Evolutionary conservation across 306 rosid genomes (phyloP), one percentile per base, ranked within the genome.

Genomic region (Citrullus mucosospermus): DNA sequence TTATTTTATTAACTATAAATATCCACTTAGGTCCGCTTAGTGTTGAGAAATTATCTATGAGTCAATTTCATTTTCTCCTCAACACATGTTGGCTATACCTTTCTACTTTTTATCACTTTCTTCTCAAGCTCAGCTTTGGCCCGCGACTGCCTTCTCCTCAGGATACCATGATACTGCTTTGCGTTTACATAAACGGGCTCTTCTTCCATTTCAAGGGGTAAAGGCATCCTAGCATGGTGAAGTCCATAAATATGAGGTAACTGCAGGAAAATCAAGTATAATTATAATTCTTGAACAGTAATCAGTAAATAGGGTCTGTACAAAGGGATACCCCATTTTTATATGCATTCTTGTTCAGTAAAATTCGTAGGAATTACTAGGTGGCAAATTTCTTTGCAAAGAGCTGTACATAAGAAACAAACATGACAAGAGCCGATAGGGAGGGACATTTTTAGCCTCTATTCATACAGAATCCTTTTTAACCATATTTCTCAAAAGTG

Each of bases 111-210:
- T 11, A 85, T 83, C 41, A 75, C 88, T 83, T 88, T 93, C 87
- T 86, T 93, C 84, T 88, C 88, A 39, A 90, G 89, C 84, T 93
- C 96, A 25, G 96, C 92, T 83, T 93, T 93, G 30, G 98, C 96
- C 51, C 98, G 98, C 8, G 97, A 90, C 78, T 90, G 96, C 81
- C 98, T 87, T 81, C 98, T 85, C 80, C 98, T 84, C 83, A 93
- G 80, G 80, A 93, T 91, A 60, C 98, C 98, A 86, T 93, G 93
- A 83, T 93, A 93, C 82, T 93, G 98, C 85, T 93, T 93, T 54
- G 98, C 97, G 80, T 93, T 93, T 46, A 93, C 98, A 82, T 88
- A 90, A 66, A 93, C 98, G 79, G 98, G 97, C 80, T 88, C 98
- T 78, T 90, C 97, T 86, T 90, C 96, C 93, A 90, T 90, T 75